Conservation (phyloP, 352 stramenopile genomes). For the Pythium graminicola region DNA sequence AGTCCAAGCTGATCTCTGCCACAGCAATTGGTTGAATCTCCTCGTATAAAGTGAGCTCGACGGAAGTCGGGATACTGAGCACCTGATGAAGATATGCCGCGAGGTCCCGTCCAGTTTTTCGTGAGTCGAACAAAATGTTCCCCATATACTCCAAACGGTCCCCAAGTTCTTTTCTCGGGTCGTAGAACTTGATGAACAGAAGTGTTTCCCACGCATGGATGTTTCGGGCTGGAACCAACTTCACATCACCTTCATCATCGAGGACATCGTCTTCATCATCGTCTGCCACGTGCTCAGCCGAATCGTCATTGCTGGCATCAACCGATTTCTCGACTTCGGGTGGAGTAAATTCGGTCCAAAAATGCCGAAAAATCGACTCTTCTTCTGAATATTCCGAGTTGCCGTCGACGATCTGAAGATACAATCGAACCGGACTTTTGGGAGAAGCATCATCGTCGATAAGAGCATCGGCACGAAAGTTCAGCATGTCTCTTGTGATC, state of each 20-base stretch:
- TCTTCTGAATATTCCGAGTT: neutral
- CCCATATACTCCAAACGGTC: conserved; percentile 76
- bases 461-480: conserved; percentile 42
- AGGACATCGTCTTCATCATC: conserved; percentile 14
- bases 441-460: conserved; percentile 69
- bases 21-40: conserved; percentile 65
- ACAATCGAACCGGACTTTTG: conserved; percentile 64
- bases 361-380: conserved; percentile 40
- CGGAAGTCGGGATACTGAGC: conserved; percentile 39
- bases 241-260: conserved; percentile 11
- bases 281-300: conserved; percentile 14
- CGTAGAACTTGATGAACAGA: conserved; percentile 83
- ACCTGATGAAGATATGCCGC: conserved; percentile 44
- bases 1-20: conserved; percentile 44
- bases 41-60: conserved; percentile 66
- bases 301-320: neutral
- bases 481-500: conserved; percentile 36
- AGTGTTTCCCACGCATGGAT: conserved; percentile 39
- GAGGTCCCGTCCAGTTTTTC: conserved; percentile 49
- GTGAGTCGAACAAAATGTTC: conserved; percentile 64
- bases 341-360: conserved; percentile 52
- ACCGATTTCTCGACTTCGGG: conserved; percentile 18
- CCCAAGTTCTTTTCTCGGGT: conserved; percentile 44
- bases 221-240: conserved; percentile 6
- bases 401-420: conserved; percentile 57